Base-by-base conservation (phyloP, 176 grass and related monocot genomes). In the Aegilops tauschii region DNA sequence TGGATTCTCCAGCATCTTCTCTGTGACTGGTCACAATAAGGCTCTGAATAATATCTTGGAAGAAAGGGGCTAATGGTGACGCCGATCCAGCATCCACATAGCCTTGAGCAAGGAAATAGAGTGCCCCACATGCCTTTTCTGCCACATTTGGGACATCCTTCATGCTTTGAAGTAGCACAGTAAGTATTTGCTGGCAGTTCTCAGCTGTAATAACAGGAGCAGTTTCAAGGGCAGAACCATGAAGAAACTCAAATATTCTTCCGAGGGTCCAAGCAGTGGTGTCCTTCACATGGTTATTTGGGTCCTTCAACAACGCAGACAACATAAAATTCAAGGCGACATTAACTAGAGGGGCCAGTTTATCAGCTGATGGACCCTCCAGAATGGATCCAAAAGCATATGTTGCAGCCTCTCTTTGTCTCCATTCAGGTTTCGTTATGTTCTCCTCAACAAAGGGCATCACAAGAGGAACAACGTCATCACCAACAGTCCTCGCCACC, bases 111-210 rank as follows among this genome's bases (percentile, higher is more conserved):
- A 97, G 92, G 73, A 94, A 97, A 86, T 94, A 97, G 1, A 97
- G 94, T 56, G 94, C 94, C n/a, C 94, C 94, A 12, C 94, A 97
- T 45, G 92, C 90, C 86, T 97, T 97, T 72, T 97, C 94, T 79
- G 94, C 94, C 61, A 97, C 94, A 92, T 97, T 97, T 45, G 94
- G 94, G 45, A 94, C 94, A 85, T 97, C 94, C 77, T 97, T 97
- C 92, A 97, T 97, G 80, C 92, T 94, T 78, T 97, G 92, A 71
- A 97, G 89, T 39, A 97, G 82, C 58, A 97, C 94, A 25, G 85
- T 92, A 78, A 97, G 85, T 84, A 97, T 94, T 76, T 94, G 94
- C 67, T 88, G 94, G 69, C 92, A 92, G 42, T 92, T 92, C 61
- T 94, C 94, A 11, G 86, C 52, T 0, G 92, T 92, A 78, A 97